Evolutionary conservation across 257 asterid species (phyloP), one percentile per base, ranked within the genome.

Genomic region (Agastache rugosa): DNA sequence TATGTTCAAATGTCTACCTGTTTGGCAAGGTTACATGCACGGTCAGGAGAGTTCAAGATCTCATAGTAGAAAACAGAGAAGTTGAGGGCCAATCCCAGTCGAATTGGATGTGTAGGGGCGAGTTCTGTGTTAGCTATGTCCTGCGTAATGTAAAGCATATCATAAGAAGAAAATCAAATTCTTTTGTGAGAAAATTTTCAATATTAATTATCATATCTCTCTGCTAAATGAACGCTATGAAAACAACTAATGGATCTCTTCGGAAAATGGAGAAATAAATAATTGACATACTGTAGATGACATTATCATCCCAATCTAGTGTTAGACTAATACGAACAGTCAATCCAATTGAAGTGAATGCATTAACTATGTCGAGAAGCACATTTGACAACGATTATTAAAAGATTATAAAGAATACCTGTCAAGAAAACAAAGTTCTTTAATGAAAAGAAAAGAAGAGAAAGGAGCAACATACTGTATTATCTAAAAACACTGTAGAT

Each of bases 21-120:
- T 73, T 85, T 85, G 60, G 89, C 89, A 73, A 85, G 89, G 78
- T 75, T 82, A 76, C 89, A 85, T n/a, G 87, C 89, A 35, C 85
- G 87, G 58, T 82, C 89, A 42, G 89, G 89, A 78, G 87, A 85
- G 85, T 82, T 85, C 85, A 85, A 82, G 76, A 85, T 85, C 80
- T 85, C 89, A 55, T 82, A 85, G 82, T 82, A 82, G 76, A 85
- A 85, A 44, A 82, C 89, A 16, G 89, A 85, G 84, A 82, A 85
- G 82, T 85, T 82, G 59, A 82, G 75, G 55, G 89, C 85, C 76
- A 85, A 63, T 70, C 89, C 89, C 48, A 85, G 84, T 66, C 89
- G 79, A 73, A 85, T 85, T 34, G 89, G 89, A 71, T 80, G 89
- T 19, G 89, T 85, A 44, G 89, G 85, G 69, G 89, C 83, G 70